Evolutionary conservation across 2,329 filamentous ascomycete genomes (phyloP).

Genomic region (Fusarium buxicola): DNA sequence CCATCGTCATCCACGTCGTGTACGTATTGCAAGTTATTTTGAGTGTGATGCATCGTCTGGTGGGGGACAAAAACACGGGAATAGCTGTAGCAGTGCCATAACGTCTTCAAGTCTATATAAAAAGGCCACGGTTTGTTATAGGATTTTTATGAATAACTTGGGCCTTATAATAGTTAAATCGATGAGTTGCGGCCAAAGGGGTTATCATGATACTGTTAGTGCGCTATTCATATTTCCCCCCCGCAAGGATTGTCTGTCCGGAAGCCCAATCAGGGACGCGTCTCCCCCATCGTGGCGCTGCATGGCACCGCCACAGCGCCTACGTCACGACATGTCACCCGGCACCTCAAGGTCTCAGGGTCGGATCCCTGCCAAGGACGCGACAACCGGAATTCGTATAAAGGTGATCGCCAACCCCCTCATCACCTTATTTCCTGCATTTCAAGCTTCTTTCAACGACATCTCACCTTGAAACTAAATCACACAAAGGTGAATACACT

Average conservation of each 20-base stretch:
- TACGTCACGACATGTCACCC: conserved; percentile 38
- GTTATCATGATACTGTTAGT: too few species aligned
- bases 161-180: too few species aligned
- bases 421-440: conserved; percentile 36
- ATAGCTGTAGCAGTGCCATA: too few species aligned
- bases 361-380: conserved; percentile 43
- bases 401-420: conserved; percentile 34
- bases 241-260: not conserved
- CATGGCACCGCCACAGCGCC: conserved; percentile 34
- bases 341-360: conserved; percentile 34
- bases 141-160: too few species aligned
- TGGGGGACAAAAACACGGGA: too few species aligned
- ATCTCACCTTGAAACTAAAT: conserved; percentile 3
- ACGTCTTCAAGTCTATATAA: too few species aligned
- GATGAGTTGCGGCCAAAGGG: too few species aligned
- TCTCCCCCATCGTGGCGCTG: conserved; percentile 12
- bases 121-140: too few species aligned
- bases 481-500: conserved; percentile 12
- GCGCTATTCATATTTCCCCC: too few species aligned
- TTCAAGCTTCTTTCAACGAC: conserved; percentile 43
- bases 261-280: conserved; percentile 9
- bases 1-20: not conserved
- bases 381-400: conserved; percentile 35
- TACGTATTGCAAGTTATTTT: conserved; percentile 4
- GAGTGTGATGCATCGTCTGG: not conserved